Percentiles rank a stretch among this genome's conserved stretches.
Evolutionary conservation across 2,329 filamentous ascomycete species (phyloP).

Genomic region (Phialophora tarda): DNA sequence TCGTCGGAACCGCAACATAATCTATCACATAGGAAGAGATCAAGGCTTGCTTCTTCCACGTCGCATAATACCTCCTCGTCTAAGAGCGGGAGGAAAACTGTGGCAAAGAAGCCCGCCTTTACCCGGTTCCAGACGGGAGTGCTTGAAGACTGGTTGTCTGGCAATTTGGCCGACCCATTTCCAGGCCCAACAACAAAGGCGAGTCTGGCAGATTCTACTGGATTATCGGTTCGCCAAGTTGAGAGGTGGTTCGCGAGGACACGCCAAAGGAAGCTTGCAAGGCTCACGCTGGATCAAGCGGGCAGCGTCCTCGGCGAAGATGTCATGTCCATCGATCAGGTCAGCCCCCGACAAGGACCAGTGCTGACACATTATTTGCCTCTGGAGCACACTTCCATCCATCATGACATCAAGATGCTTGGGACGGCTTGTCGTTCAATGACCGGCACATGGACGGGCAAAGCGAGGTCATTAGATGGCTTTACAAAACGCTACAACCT

Average conservation of each 20-base stretch:
- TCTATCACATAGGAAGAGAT: background rate
- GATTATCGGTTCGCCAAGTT: background rate
- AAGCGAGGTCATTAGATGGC: background rate
- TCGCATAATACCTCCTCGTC: background rate
- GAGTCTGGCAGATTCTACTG: background rate
- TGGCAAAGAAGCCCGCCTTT: background rate
- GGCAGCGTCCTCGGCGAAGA: background rate
- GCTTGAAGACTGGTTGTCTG: background rate
- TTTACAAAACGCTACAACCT: background rate
- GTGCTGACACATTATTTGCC: background rate
- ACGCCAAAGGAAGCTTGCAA: constrained; percentile 7
- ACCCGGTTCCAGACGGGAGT: background rate
- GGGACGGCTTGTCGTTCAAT: background rate
- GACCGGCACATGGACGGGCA: background rate
- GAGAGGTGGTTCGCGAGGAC: constrained; percentile 9
- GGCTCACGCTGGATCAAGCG: background rate
- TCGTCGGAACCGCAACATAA: background rate
- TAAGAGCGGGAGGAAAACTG: too few relatives aligned
- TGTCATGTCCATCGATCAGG: background rate
- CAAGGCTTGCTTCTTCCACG: background rate
- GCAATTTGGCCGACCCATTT: constrained; percentile 1
- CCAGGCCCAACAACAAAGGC: background rate
- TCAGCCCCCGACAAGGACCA: background rate
- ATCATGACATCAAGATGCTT: background rate
- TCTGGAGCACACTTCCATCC: background rate